Evolutionary conservation across 805 yeast species (phyloP).

Genomic region (Schwanniomyces pseudopolymorphus): DNA sequence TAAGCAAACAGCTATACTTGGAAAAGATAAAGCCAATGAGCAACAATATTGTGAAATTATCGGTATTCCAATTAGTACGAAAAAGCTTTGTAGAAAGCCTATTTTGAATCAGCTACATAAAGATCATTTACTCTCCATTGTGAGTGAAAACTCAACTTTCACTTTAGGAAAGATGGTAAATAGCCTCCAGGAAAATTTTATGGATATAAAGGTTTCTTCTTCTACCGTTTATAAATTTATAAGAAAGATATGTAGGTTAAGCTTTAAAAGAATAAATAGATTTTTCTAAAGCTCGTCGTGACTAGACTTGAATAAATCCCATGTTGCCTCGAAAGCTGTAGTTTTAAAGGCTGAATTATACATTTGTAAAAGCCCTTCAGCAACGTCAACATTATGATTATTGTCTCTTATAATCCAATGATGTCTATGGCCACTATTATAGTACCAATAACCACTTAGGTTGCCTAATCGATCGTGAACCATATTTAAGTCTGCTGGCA

Average conservation of each 20-base stretch:
- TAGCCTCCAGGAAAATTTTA: neutral
- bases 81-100: neutral
- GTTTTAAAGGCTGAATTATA: neutral
- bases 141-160: neutral
- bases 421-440: neutral
- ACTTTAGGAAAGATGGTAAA: neutral
- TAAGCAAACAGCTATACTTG: neutral
- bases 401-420: neutral
- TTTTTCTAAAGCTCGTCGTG: constrained; percentile 1
- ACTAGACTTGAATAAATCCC: neutral
- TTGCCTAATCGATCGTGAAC: neutral
- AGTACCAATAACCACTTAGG: neutral
- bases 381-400: neutral
- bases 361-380: constrained; percentile 1
- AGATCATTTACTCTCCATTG: neutral
- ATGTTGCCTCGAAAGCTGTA: neutral
- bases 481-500: neutral
- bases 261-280: constrained; percentile 1
- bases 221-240: neutral
- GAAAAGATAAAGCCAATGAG: neutral
- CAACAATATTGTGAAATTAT: neutral
- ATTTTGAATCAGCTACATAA: neutral
- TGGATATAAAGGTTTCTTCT: neutral
- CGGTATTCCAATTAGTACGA: neutral
- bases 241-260: neutral